phyloP scores from a whole-genome alignment of 78 protist species.

The Speleostelium caveatum region DNA sequence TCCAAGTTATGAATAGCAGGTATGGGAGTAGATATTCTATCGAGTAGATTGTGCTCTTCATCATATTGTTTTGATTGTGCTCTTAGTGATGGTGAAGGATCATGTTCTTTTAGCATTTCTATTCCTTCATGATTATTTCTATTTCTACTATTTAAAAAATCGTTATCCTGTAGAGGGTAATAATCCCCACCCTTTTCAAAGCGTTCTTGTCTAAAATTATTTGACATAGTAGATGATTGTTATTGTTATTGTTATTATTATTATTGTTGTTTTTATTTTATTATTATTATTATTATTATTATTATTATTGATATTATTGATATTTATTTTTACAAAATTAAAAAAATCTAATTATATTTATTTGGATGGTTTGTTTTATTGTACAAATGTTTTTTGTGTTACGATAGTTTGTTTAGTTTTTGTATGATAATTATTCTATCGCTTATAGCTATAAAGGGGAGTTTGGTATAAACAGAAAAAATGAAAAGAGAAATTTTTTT shows the following conservation, averaged over 20 bases:
- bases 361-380: no score
- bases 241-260: neutral
- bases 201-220: neutral
- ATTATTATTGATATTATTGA: no score
- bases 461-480: no score
- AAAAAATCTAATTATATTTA: no score
- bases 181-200: constrained; percentile 43
- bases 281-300: no score
- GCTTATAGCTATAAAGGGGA: no score
- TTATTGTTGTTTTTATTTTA: no score
- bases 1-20: constrained; percentile 74
- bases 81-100: neutral
- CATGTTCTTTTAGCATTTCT: neutral
- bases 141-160: neutral
- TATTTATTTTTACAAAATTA: no score
- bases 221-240: neutral
- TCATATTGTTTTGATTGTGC: constrained; percentile 3
- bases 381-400: no score
- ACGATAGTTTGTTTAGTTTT: no score
- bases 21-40: neutral
- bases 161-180: constrained; percentile 35
- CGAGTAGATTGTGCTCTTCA: constrained; percentile 14
- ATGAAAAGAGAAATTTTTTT: no score
- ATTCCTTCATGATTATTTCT: constrained; percentile 7
- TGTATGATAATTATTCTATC: no score